Evolutionary conservation across 768 basidiomycete genomes (phyloP).

Genomic region (Dentipellis fragilis): DNA sequence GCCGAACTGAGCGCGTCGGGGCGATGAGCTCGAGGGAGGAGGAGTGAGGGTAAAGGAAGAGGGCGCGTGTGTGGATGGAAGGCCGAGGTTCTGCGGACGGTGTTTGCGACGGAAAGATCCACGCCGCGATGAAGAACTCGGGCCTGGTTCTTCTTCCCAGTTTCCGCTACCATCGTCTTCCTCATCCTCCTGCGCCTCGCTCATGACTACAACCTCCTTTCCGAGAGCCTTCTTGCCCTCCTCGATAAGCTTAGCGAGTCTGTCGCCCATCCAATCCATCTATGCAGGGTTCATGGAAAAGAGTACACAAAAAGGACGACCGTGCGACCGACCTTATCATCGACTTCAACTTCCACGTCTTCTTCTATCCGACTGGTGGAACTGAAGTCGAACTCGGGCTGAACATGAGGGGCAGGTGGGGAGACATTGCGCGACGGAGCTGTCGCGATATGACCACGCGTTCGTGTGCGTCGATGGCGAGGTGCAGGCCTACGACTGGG

Average conservation of each 20-base stretch:
- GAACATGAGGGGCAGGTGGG: constrained; percentile 20
- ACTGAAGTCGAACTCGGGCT: constrained; percentile 35
- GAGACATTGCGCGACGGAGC: constrained; percentile 15
- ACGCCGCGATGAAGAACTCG: constrained; percentile 14
- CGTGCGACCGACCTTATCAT: constrained; percentile 6
- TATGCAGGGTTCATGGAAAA: constrained; percentile 19
- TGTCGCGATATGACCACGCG: constrained; percentile 9
- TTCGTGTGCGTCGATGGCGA: constrained; percentile 28
- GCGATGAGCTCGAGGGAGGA: constrained; percentile 17
- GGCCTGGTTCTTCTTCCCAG: constrained; percentile 61
- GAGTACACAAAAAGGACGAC: neutral
- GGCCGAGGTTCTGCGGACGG: constrained; percentile 11
- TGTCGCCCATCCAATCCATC: constrained; percentile 81
- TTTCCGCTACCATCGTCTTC: constrained; percentile 65
- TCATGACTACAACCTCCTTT: constrained; percentile 71
- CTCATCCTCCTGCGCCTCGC: constrained; percentile 63
- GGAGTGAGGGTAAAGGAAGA: neutral
- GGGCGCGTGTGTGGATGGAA: constrained; percentile 19
- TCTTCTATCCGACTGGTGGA: neutral
- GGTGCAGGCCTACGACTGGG: constrained; percentile 26
- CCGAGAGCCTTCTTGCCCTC: constrained; percentile 72
- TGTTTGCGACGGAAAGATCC: constrained; percentile 15
- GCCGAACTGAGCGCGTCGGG: constrained; percentile 4
- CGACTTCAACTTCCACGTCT: constrained; percentile 6
- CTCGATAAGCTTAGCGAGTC: constrained; percentile 58